Percentiles rank a stretch among this genome's conserved stretches.
Evolutionary conservation across 202 grass and related monocot genomes (phyloP).

Genomic region (Tripidium arundinaceum): DNA sequence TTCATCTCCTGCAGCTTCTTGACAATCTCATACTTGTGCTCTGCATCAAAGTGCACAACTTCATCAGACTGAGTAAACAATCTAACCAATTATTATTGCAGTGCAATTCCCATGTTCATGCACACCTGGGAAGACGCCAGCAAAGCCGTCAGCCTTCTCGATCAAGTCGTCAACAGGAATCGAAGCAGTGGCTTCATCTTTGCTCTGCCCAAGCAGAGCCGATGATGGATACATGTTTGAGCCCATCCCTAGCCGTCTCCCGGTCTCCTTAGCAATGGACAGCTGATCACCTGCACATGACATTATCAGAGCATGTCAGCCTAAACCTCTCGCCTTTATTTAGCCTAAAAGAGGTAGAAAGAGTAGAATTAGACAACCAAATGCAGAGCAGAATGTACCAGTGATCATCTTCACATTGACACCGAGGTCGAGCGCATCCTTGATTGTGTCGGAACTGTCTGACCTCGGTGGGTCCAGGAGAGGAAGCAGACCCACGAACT

Average conservation of each 20-base stretch:
- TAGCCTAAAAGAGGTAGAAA: background rate
- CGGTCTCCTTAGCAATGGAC: slow-evolving; percentile 68
- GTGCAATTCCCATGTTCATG: background rate
- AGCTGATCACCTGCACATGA: slow-evolving; percentile 52
- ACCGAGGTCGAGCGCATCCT: slow-evolving; percentile 53
- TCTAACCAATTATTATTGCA: background rate
- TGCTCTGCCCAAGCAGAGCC: slow-evolving; percentile 46
- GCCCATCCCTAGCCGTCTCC: slow-evolving; percentile 66
- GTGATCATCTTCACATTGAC: slow-evolving; percentile 82
- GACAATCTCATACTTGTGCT: slow-evolving; percentile 75
- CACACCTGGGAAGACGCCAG: slow-evolving; percentile 65
- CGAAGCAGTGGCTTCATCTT: slow-evolving; percentile 43
- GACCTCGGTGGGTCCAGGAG: slow-evolving; percentile 58
- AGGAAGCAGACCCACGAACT: slow-evolving; percentile 63
- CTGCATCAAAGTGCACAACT: slow-evolving; percentile 9
- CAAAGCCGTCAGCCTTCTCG: slow-evolving; percentile 69
- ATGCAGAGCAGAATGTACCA: slow-evolving; percentile 25
- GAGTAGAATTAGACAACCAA: background rate
- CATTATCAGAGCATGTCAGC: background rate
- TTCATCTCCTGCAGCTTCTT: slow-evolving; percentile 64
- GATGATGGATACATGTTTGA: slow-evolving; percentile 87
- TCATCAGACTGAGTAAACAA: background rate
- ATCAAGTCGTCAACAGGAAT: slow-evolving; percentile 63
- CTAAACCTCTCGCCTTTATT: background rate
- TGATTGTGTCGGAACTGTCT: slow-evolving; percentile 56